These are phyloP conservation scores for Xylaria sp. DNA, from an alignment of 2,329 filamentous ascomycete genomes.

Conservation along the genomic window DNA sequence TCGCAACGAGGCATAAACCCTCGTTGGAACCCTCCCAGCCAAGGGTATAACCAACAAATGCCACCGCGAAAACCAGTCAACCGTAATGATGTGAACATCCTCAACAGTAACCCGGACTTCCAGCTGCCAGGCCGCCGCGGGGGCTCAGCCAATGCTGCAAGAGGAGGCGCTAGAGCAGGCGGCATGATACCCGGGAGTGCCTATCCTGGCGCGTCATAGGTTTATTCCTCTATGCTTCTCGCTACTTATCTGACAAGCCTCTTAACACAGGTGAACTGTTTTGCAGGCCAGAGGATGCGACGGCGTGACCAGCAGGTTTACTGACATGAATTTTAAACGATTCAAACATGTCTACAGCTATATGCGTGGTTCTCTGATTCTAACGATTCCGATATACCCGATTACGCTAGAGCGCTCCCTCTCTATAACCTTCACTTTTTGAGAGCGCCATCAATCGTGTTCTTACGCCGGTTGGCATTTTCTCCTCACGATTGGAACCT, in stretches of 20 bases:
- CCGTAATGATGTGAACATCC: conserved; percentile 75
- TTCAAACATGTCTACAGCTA: neutral
- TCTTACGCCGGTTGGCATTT: conserved; percentile 22
- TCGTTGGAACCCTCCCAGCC: conserved; percentile 74
- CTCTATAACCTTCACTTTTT: conserved; percentile 6
- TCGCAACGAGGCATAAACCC: conserved; percentile 90
- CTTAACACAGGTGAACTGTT: neutral
- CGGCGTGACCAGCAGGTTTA: neutral
- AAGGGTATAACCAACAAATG: conserved; percentile 55
- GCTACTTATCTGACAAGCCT: neutral
- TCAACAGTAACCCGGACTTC: conserved; percentile 88
- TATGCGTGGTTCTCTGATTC: conserved; percentile 9
- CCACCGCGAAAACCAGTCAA: conserved; percentile 59
- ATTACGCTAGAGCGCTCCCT: neutral
- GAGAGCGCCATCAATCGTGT: conserved; percentile 15
- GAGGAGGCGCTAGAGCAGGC: conserved; percentile 49
- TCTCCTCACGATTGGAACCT: conserved; percentile 18
- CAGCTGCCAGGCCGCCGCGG: conserved; percentile 66
- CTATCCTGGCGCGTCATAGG: conserved; percentile 56
- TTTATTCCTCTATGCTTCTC: conserved; percentile 13
- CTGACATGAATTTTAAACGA: neutral
- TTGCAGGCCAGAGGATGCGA: neutral
- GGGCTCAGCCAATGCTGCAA: conserved; percentile 35
- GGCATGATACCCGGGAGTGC: conserved; percentile 65
- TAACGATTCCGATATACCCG: conserved; percentile 28